phyloP scores from a whole-genome alignment of 2,329 filamentous ascomycete genomes.

The Sclerotinia minor region DNA sequence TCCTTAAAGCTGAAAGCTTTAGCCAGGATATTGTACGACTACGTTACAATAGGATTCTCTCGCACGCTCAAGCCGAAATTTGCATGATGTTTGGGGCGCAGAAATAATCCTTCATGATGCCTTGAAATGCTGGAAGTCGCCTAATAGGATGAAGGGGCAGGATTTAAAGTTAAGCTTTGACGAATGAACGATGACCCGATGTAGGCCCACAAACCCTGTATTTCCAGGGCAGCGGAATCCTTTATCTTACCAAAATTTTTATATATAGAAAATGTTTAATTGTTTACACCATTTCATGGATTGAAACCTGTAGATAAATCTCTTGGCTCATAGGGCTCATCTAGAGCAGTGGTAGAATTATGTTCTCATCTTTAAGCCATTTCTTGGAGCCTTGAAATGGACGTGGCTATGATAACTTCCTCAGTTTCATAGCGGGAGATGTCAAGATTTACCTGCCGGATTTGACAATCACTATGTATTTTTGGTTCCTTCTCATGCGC shows the following conservation, averaged over 20 bases:
- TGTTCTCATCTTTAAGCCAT: neutral
- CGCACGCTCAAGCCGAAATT: conserved; percentile 4
- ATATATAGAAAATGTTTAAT: conserved; percentile 21
- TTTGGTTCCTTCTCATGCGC: neutral
- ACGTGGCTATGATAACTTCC: neutral
- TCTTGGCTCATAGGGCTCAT: neutral
- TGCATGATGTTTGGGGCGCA: conserved; percentile 21
- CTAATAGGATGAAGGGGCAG: conserved; percentile 8
- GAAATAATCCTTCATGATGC: conserved; percentile 18
- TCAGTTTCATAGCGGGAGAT: neutral
- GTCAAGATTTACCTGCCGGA: neutral
- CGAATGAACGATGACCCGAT: conserved; percentile 4
- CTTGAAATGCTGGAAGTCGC: neutral
- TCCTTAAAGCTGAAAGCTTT: neutral
- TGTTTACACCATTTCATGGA: neutral
- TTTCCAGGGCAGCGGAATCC: conserved; percentile 3
- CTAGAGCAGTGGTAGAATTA: neutral
- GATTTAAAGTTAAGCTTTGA: conserved; percentile 10
- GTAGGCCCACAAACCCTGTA: neutral
- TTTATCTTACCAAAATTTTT: conserved; percentile 1
- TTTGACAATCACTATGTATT: neutral
- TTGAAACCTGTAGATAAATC: neutral
- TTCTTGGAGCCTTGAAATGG: neutral
- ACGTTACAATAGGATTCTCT: conserved; percentile 18
- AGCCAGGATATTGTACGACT: neutral